phyloP scores from a whole-genome alignment of 2,329 filamentous ascomycete species.

The Tolypocladium ovalisporum region DNA sequence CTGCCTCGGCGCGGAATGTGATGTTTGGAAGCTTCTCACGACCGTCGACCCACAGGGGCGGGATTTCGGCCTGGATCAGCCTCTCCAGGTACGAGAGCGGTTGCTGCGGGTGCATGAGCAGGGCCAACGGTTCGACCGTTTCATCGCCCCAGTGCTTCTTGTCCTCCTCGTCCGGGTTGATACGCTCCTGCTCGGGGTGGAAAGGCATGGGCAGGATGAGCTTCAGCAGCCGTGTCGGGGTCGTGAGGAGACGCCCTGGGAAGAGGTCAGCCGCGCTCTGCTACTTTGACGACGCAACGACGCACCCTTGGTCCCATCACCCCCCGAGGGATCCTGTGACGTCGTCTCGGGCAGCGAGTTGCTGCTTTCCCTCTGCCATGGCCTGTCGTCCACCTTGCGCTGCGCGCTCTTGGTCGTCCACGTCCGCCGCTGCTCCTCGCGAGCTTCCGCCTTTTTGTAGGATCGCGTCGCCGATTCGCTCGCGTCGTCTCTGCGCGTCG shows the following conservation, averaged over 20 bases:
- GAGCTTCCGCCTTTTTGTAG: neutral
- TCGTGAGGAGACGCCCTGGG: constrained; percentile 64
- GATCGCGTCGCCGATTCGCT: neutral
- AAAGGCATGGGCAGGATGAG: constrained; percentile 62
- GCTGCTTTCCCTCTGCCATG: constrained; percentile 55
- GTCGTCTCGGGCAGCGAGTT: constrained; percentile 23
- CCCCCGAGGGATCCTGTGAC: constrained; percentile 13
- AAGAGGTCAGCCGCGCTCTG: neutral
- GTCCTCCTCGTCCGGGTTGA: constrained; percentile 29
- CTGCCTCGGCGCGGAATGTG: constrained; percentile 69
- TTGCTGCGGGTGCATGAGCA: constrained; percentile 82
- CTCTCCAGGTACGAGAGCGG: constrained; percentile 84
- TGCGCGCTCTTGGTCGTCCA: constrained; percentile 23
- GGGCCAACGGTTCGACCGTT: constrained; percentile 66
- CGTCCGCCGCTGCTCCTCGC: neutral
- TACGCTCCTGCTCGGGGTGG: constrained; percentile 24
- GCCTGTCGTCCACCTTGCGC: constrained; percentile 46
- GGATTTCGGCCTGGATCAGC: constrained; percentile 78
- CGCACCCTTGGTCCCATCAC: constrained; percentile 19
- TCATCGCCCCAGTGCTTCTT: constrained; percentile 19
- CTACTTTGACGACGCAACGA: constrained; percentile 1
- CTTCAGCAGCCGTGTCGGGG: constrained; percentile 70
- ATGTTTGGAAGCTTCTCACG: constrained; percentile 62
- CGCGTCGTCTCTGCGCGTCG: neutral
- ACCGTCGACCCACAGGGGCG: constrained; percentile 53